A percentile compares a stretch with the other conserved stretches of the same genome.
Evolutionary conservation across 352 stramenopile genomes (phyloP).

Genomic region (Halophytophthora batemanensis): DNA sequence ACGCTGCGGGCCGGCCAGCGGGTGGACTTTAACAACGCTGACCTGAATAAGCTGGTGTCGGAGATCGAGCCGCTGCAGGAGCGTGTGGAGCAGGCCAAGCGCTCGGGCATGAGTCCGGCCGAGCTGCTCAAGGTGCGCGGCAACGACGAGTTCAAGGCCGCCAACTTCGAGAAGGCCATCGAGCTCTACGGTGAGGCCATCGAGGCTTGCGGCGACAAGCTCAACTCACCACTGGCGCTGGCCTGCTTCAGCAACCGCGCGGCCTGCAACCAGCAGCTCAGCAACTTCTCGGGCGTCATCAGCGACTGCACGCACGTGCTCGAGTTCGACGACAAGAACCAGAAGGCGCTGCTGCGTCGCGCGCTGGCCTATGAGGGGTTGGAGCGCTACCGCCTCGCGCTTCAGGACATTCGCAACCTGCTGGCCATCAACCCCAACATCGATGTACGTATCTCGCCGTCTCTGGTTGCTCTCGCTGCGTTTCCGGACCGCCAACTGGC

Average conservation of each 20-base stretch:
- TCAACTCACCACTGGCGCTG: conserved; percentile 78
- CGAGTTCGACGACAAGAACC: conserved; percentile 92
- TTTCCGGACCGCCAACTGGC: no score
- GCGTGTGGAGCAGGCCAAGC: conserved; percentile 55
- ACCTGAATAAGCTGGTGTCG: conserved; percentile 76
- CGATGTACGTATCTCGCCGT: conserved; percentile 44
- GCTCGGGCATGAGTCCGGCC: conserved; percentile 67
- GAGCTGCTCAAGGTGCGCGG: conserved; percentile 93
- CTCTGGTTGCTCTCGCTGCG: no score
- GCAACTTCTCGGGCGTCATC: conserved; percentile 95
- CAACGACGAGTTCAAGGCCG: conserved; percentile 92
- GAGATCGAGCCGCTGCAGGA: conserved; percentile 82
- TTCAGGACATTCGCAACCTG: conserved; percentile 86
- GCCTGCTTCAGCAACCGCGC: conserved; percentile 95
- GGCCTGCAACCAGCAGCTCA: conserved; percentile 97
- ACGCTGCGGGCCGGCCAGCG: conserved; percentile 71
- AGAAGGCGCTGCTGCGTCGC: conserved; percentile 94
- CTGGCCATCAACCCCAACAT: conserved; percentile 87
- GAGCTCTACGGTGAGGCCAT: conserved; percentile 93
- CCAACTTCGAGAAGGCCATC: conserved; percentile 89
- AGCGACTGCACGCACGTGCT: conserved; percentile 94
- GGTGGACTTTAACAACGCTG: conserved; percentile 83
- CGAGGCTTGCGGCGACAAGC: conserved; percentile 67
- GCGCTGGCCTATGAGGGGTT: conserved; percentile 94
- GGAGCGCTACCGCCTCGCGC: conserved; percentile 90